A percentile compares a stretch with the other conserved stretches of the same genome.
Evolutionary conservation across 1,139 yeast genomes (phyloP).

Genomic region (Yamadazyma oceani): DNA sequence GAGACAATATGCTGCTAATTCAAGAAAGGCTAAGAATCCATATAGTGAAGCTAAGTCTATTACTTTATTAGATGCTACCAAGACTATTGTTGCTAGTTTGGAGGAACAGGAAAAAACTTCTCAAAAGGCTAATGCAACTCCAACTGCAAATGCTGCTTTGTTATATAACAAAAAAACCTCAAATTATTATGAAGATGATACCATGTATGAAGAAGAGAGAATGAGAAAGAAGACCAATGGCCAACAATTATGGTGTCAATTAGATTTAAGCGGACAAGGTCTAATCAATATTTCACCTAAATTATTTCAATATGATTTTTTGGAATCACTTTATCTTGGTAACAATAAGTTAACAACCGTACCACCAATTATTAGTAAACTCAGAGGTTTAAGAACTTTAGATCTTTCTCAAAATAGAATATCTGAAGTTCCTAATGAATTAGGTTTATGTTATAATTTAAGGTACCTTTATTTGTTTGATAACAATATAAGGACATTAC

Average conservation of each 20-base stretch:
- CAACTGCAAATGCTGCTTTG: slow-evolving; percentile 40
- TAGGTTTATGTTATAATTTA: slow-evolving; percentile 80
- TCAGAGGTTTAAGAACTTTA: slow-evolving; percentile 75
- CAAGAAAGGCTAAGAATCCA: slow-evolving; percentile 54
- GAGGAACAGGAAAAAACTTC: slow-evolving; percentile 40
- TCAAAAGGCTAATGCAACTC: slow-evolving; percentile 27
- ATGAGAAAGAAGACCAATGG: slow-evolving; percentile 69
- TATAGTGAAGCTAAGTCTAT: slow-evolving; percentile 43
- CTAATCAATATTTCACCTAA: slow-evolving; percentile 67
- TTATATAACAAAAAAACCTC: slow-evolving; percentile 63
- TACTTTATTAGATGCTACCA: slow-evolving; percentile 58
- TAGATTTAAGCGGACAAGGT: slow-evolving; percentile 92
- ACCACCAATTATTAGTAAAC: slow-evolving; percentile 69
- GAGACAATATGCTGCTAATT: slow-evolving; percentile 84
- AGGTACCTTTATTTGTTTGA: slow-evolving; percentile 86
- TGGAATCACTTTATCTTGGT: slow-evolving; percentile 83
- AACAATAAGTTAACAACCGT: slow-evolving; percentile 74
- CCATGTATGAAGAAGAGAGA: slow-evolving; percentile 73
- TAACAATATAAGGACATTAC: slow-evolving; percentile 73
- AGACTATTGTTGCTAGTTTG: slow-evolving; percentile 43
- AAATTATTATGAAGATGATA: slow-evolving; percentile 65
- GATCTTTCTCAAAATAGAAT: slow-evolving; percentile 83
- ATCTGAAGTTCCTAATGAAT: slow-evolving; percentile 70
- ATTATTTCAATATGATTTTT: slow-evolving; percentile 77
- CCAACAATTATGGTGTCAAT: slow-evolving; percentile 88